Conservation (phyloP, 2,329 filamentous ascomycete species). For the Monilinia fructicola region DNA sequence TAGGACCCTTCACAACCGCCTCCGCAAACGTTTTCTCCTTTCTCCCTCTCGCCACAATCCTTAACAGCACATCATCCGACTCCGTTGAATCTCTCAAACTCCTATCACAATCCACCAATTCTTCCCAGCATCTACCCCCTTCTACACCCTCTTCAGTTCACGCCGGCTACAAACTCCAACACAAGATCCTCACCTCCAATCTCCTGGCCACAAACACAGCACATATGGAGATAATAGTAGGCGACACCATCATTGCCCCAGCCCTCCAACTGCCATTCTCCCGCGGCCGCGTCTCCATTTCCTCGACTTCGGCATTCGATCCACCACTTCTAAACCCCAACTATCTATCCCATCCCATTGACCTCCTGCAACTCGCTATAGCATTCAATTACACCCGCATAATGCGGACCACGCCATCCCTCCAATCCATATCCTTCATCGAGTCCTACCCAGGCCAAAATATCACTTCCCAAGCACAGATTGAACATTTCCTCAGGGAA, state of each 20-base stretch:
- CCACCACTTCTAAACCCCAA: slow-evolving; percentile 45
- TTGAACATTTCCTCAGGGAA: slow-evolving; percentile 1
- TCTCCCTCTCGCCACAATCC: slow-evolving; percentile 6
- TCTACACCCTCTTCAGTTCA: not conserved
- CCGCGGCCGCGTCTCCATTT: slow-evolving; percentile 54
- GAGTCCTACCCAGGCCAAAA: slow-evolving; percentile 6
- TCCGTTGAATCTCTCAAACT: not conserved
- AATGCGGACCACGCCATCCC: slow-evolving; percentile 6
- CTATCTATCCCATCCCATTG: slow-evolving; percentile 46
- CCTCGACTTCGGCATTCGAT: slow-evolving; percentile 40
- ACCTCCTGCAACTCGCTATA: slow-evolving; percentile 32
- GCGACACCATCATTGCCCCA: slow-evolving; percentile 12
- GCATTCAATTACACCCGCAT: slow-evolving; percentile 23
- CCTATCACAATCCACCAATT: not conserved
- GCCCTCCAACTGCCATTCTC: slow-evolving; percentile 51
- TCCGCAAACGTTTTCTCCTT: slow-evolving; percentile 14
- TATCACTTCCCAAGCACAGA: not conserved
- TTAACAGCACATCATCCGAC: not conserved
- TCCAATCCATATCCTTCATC: not conserved
- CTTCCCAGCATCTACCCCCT: slow-evolving; percentile 20
- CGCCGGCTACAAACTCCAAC: slow-evolving; percentile 8
- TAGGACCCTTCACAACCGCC: slow-evolving; percentile 22
- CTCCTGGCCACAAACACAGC: slow-evolving; percentile 1
- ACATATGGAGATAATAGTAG: slow-evolving; percentile 15
- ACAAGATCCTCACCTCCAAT: slow-evolving; percentile 1